These are phyloP conservation scores for Cladosporium sp. DNA, from an alignment of 2,329 filamentous ascomycete genomes.

Conservation along the genomic window DNA sequence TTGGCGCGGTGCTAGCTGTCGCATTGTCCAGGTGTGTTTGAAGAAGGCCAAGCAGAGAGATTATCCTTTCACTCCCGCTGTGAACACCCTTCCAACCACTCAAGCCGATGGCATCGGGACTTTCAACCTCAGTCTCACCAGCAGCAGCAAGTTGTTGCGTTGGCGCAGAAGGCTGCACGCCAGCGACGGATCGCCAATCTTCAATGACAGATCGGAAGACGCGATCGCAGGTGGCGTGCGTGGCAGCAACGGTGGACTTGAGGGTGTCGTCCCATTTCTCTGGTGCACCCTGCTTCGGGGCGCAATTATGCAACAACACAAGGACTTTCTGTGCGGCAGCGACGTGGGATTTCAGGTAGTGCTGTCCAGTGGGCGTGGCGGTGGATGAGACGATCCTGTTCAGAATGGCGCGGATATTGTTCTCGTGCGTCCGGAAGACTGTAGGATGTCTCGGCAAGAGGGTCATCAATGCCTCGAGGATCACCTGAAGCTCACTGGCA, in stretches of 20 bases:
- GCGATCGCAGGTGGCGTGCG: constrained; percentile 69
- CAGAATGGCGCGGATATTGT: constrained; percentile 50
- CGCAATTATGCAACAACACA: constrained; percentile 71
- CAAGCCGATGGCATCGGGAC: constrained; percentile 44
- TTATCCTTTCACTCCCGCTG: constrained; percentile 66
- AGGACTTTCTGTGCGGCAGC: constrained; percentile 60
- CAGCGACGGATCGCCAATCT: constrained; percentile 69
- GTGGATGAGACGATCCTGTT: constrained; percentile 38
- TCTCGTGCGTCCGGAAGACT: constrained; percentile 71
- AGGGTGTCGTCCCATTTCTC: constrained; percentile 75
- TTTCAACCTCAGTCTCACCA: constrained; percentile 15
- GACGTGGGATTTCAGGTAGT: constrained; percentile 21
- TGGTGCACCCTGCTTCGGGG: constrained; percentile 70
- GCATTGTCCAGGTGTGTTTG: constrained; percentile 58
- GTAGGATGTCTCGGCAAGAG: constrained; percentile 78
- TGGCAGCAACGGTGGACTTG: constrained; percentile 56
- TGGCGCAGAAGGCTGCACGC: constrained; percentile 24
- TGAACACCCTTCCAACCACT: constrained; percentile 68
- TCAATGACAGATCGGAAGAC: constrained; percentile 77
- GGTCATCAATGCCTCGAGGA: constrained; percentile 67
- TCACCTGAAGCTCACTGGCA: constrained; percentile 50
- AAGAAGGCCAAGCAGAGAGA: constrained; percentile 62
- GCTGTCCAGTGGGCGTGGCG: not conserved
- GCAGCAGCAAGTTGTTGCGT: constrained; percentile 18
- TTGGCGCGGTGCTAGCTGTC: constrained; percentile 61